These are phyloP conservation scores for Saturnispora halmiae DNA, from an alignment of 805 yeast species.

Conservation along the genomic window DNA sequence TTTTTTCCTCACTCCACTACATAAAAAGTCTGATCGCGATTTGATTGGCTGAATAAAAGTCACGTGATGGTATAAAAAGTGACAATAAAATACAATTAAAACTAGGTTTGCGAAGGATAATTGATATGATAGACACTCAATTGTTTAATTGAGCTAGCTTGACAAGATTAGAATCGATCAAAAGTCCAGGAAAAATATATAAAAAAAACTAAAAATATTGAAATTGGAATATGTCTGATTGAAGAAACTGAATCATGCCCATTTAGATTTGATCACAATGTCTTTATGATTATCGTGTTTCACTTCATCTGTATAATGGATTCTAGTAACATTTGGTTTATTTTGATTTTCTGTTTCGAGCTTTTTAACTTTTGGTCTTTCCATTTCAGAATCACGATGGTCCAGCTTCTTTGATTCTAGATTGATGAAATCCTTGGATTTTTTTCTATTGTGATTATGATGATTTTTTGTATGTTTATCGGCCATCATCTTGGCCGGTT, in stretches of 20 bases:
- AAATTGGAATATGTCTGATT: background rate
- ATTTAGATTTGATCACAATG: conserved; percentile 1
- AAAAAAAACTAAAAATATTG: too few relatives aligned
- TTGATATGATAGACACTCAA: too few relatives aligned
- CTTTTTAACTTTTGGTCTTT: too few relatives aligned
- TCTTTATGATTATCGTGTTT: background rate
- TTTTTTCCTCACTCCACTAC: conserved; percentile 7
- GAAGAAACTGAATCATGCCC: background rate
- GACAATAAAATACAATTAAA: too few relatives aligned
- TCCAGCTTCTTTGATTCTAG: too few relatives aligned
- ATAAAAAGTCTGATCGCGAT: background rate
- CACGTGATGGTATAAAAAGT: too few relatives aligned
- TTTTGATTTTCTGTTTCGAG: background rate
- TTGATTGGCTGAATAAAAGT: background rate
- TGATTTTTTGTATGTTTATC: background rate
- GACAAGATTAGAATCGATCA: too few relatives aligned
- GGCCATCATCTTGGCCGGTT: background rate
- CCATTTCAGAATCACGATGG: too few relatives aligned
- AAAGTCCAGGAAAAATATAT: too few relatives aligned
- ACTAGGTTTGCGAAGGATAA: too few relatives aligned
- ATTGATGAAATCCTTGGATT: background rate
- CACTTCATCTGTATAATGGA: conserved; percentile 3
- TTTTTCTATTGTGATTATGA: background rate
- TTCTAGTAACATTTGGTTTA: conserved; percentile 1
- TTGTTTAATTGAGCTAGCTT: too few relatives aligned